A percentile compares a stretch with the other conserved stretches of the same genome.
Conservation (phyloP, 345 rosid species). For the Moricandia arvensis region DNA sequence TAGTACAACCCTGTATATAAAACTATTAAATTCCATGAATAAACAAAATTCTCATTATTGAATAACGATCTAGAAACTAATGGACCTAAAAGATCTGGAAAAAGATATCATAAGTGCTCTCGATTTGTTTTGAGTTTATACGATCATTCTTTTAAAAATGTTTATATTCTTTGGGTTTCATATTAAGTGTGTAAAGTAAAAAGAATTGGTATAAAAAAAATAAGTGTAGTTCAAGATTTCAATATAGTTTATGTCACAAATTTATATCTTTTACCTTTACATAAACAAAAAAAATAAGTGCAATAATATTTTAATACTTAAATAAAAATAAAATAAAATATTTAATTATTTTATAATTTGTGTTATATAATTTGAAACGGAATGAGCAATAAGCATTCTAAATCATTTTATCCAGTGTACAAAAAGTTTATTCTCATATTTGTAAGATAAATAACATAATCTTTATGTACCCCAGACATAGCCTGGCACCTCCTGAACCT, state of each 20-base stretch:
- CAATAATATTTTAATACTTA: too few relatives aligned
- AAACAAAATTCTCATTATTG: conserved; percentile 3
- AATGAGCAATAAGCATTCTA: background rate
- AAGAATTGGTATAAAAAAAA: too few relatives aligned
- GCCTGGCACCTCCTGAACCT: background rate
- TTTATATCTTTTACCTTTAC: too few relatives aligned
- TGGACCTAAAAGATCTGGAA: background rate
- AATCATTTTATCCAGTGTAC: background rate
- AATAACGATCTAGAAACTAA: background rate
- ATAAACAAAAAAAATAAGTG: too few relatives aligned
- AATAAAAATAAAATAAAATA: too few relatives aligned
- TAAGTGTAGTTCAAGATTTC: too few relatives aligned
- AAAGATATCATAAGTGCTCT: background rate
- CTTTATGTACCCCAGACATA: background rate
- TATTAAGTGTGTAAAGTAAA: too few relatives aligned
- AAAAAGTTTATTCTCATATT: background rate
- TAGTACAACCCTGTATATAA: background rate
- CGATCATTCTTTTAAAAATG: background rate
- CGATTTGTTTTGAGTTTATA: background rate
- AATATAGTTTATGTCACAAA: too few relatives aligned
- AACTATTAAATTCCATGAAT: background rate
- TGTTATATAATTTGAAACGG: too few relatives aligned
- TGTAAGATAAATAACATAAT: background rate
- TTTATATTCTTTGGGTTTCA: background rate
- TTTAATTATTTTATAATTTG: too few relatives aligned